A percentile compares a stretch with the other conserved stretches of the same genome.
Evolutionary conservation across 2,329 filamentous ascomycete genomes (phyloP).

Genomic region (Chrysoporthe austroafricana): DNA sequence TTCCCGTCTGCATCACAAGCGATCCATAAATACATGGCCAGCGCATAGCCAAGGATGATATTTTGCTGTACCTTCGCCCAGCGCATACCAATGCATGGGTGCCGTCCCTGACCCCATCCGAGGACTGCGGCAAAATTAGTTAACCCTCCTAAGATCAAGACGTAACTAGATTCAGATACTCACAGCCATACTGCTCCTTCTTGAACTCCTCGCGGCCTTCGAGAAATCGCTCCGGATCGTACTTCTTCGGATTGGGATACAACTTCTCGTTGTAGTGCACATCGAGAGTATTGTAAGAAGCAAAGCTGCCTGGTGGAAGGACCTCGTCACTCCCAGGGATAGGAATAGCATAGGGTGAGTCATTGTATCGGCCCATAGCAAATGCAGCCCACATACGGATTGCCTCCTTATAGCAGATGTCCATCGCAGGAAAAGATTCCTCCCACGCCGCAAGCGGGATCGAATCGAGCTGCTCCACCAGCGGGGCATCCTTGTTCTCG

Average conservation of each 20-base stretch:
- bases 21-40: constrained; percentile 26
- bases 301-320: constrained; percentile 32
- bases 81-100: constrained; percentile 29
- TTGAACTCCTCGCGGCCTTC: constrained; percentile 22
- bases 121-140: constrained; percentile 21
- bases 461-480: constrained; percentile 26
- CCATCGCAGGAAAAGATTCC: constrained; percentile 25
- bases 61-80: constrained; percentile 31
- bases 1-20: constrained; percentile 23
- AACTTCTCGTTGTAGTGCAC: constrained; percentile 32
- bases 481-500: constrained; percentile 13
- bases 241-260: constrained; percentile 31
- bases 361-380: constrained; percentile 2
- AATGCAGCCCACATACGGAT: constrained; percentile 31
- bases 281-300: constrained; percentile 33
- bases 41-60: constrained; percentile 26
- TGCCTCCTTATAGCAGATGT: constrained; percentile 28
- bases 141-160: constrained; percentile 2
- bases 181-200: constrained; percentile 17
- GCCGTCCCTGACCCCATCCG: constrained; percentile 29
- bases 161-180: constrained; percentile 8
- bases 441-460: constrained; percentile 29
- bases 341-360: neutral
- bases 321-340: constrained; percentile 29
- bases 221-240: constrained; percentile 30